Conservation (phyloP, 169 alveolate genomes). For the Cryptosporidium canis region DNA sequence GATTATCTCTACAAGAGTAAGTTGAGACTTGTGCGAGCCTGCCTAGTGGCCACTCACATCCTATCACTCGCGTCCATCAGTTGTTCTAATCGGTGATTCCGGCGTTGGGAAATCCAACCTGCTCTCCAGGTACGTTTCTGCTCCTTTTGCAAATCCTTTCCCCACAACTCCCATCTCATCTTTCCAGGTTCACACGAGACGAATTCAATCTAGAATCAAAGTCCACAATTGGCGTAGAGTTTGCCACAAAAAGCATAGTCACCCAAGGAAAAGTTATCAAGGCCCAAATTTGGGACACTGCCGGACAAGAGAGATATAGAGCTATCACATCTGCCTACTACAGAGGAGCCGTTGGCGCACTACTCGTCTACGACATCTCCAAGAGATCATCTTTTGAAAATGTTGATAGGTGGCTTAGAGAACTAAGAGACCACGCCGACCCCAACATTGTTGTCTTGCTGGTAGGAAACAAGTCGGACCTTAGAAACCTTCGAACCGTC, state of each 20-base stretch:
- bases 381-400: constrained; percentile 93
- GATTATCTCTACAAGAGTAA: constrained; percentile 82
- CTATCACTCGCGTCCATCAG: not conserved
- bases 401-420: constrained; percentile 96
- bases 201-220: constrained; percentile 94
- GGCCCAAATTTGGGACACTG: constrained; percentile 99
- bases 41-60: not conserved
- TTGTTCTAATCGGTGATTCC: constrained; percentile 92
- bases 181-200: constrained; percentile 92
- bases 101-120: constrained; percentile 96
- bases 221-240: constrained; percentile 99
- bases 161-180: not conserved
- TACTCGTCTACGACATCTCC: constrained; percentile 97
- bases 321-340: constrained; percentile 99
- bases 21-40: not conserved
- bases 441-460: constrained; percentile 93
- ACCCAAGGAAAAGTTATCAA: constrained; percentile 91
- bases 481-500: constrained; percentile 89
- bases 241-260: constrained; percentile 91
- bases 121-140: constrained; percentile 83
- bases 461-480: constrained; percentile 98
- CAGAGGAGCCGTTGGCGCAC: constrained; percentile 99
- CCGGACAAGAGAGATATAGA: constrained; percentile 99
- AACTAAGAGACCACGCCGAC: constrained; percentile 96
- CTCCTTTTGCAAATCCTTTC: not conserved